These are phyloP conservation scores for Fragaria vesca DNA, from an alignment of 306 rosid genomes.

Conservation along the genomic window DNA sequence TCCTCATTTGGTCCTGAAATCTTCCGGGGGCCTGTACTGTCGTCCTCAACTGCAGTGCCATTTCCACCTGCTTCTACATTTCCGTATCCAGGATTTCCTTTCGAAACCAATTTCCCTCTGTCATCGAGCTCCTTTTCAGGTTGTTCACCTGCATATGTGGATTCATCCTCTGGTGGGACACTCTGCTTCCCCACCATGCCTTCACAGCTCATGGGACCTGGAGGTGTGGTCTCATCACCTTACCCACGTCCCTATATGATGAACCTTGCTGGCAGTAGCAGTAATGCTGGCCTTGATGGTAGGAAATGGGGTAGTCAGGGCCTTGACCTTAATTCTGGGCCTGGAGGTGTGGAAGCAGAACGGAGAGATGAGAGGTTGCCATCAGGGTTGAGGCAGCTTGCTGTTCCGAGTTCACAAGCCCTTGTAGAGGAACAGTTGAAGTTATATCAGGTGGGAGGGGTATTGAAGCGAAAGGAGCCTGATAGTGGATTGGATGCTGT, in stretches of 20 bases:
- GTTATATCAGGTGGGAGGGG: constrained; percentile 72
- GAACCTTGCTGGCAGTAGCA: constrained; percentile 73
- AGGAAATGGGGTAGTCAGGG: constrained; percentile 92
- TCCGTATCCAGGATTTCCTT: constrained; percentile 82
- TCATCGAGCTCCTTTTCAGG: constrained; percentile 79
- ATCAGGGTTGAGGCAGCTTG: constrained; percentile 61
- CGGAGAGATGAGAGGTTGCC: constrained; percentile 72
- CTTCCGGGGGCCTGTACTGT: constrained; percentile 71
- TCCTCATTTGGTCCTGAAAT: constrained; percentile 68
- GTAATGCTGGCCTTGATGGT: constrained; percentile 63
- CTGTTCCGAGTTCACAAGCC: constrained; percentile 64
- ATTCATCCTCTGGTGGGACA: constrained; percentile 67
- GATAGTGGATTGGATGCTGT: constrained; percentile 83
- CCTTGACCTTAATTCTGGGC: constrained; percentile 93
- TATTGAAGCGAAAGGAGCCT: constrained; percentile 84
- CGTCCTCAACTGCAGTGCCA: constrained; percentile 83
- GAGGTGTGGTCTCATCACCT: constrained; percentile 60
- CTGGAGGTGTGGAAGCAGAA: constrained; percentile 58
- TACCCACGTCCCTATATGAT: constrained; percentile 73
- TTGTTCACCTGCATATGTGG: constrained; percentile 72
- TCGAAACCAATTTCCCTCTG: constrained; percentile 76
- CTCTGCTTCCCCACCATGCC: constrained; percentile 79
- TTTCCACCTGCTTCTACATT: constrained; percentile 62
- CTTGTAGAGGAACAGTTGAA: constrained; percentile 72
- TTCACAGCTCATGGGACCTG: constrained; percentile 76